phyloP scores from a whole-genome alignment of 2,329 filamentous ascomycete species.

The Fusarium subtropicale region DNA sequence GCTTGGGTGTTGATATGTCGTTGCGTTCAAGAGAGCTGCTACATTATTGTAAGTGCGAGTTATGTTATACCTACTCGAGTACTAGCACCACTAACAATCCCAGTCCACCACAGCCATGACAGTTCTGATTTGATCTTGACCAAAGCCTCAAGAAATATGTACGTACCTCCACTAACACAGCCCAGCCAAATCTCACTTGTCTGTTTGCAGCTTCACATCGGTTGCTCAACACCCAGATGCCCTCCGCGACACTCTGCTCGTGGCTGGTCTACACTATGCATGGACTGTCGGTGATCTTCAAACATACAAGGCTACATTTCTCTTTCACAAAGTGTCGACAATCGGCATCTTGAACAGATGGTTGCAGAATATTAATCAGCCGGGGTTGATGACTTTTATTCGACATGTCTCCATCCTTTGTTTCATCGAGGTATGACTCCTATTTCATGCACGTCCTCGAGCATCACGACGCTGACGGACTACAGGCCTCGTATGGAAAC shows the following conservation, averaged over 20 bases:
- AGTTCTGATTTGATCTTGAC: constrained; percentile 10
- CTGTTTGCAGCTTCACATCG: constrained; percentile 13
- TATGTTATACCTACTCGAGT: too few species aligned
- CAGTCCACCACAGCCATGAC: constrained; percentile 36
- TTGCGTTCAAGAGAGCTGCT: constrained; percentile 42
- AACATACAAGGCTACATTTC: constrained; percentile 35
- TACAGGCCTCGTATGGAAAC: constrained; percentile 37
- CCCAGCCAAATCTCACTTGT: accelerated
- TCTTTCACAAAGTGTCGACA: constrained; percentile 39
- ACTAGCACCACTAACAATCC: not conserved
- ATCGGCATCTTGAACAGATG: constrained; percentile 37
- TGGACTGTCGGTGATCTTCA: constrained; percentile 37
- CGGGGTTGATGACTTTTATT: constrained; percentile 33
- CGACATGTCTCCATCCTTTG: constrained; percentile 37
- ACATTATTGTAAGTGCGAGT: constrained; percentile 39
- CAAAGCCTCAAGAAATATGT: constrained; percentile 18
- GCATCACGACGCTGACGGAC: too few species aligned
- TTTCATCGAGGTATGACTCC: constrained; percentile 28
- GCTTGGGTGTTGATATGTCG: constrained; percentile 40
- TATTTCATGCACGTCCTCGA: accelerated
- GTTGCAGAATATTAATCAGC: constrained; percentile 18
- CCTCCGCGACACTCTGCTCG: constrained; percentile 36
- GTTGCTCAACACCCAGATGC: constrained; percentile 38
- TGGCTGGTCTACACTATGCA: constrained; percentile 40
- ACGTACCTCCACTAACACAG: not conserved